Evolutionary conservation across 768 basidiomycete genomes (phyloP), one percentile per base, ranked within the genome.

Genomic region (Peribolospora kevripleyi): DNA sequence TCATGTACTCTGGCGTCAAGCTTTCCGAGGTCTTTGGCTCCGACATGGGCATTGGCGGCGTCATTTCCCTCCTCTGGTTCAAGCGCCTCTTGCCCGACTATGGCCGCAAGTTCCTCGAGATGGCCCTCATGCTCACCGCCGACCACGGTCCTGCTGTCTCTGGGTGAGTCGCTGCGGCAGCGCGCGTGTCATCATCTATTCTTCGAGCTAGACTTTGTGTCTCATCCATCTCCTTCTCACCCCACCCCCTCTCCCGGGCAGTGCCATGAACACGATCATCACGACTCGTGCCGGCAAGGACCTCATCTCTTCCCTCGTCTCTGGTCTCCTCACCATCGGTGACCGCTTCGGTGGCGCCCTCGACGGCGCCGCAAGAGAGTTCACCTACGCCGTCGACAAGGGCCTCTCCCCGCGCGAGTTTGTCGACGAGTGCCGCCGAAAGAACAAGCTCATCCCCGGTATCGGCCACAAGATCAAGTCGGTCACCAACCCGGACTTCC

Each of bases 381-480:
- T 97, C 78, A 84, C 87, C 14, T 74, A 77, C 58, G 91, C 88
- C 47, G 76, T 82, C 43, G 85, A 88, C 65, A 81, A 80, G 25
- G 91, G 88, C 54, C 74, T 90, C 62, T 95, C 87, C 5, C 90
- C 91, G n/a, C 78, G 91, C 64, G 90, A 98, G 69, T 97, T 98
- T 62, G 91, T 98, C 62, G 91, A 72, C 66, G 68, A 66, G 48
- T 70, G 69, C 68, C 65, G 71, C 62, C 69, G 69, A 63, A 67
- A 67, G 54, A 72, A 72, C 68, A 67, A 67, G 62, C 68, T 72
- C 59, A 71, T 68, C 74, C 82, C 80, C 61, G 91, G 91, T 74
- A 98, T 98, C 61, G 91, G 91, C 49, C 91, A 98, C 80, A 97
- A 97, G 78, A 93, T 98, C 75, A 98, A 98, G 79, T 86, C 82